phyloP scores from a whole-genome alignment of 2,329 filamentous ascomycete genomes.

The Gyromitra esculenta region DNA sequence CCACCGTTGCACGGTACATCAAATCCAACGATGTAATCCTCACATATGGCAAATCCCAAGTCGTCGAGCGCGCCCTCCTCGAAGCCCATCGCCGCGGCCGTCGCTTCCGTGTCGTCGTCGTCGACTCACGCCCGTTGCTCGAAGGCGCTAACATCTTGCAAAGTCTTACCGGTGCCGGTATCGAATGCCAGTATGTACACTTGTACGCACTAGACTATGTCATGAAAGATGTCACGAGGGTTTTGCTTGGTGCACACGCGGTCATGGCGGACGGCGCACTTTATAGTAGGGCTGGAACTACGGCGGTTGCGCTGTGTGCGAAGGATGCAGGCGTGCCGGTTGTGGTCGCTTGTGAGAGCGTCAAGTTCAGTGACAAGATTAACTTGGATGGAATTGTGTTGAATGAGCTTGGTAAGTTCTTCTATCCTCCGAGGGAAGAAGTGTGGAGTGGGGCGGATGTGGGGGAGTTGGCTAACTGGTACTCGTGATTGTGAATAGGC shows the following conservation, averaged over 20 bases:
- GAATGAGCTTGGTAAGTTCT: conserved; percentile 71
- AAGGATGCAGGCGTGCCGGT: conserved; percentile 79
- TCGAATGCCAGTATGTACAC: conserved; percentile 82
- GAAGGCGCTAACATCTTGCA: conserved; percentile 78
- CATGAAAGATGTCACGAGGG: conserved; percentile 75
- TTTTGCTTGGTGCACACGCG: conserved; percentile 87
- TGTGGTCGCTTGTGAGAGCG: conserved; percentile 88
- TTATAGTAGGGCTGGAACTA: conserved; percentile 87
- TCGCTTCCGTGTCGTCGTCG: conserved; percentile 82
- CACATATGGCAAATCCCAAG: conserved; percentile 84
- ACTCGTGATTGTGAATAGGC: conserved; percentile 13
- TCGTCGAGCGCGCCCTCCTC: conserved; percentile 84
- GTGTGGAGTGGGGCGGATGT: no score
- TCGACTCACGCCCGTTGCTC: conserved; percentile 78
- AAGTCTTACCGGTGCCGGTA: conserved; percentile 73
- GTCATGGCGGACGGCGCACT: conserved; percentile 95
- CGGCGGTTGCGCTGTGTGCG: conserved; percentile 84
- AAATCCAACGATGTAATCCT: conserved; percentile 81
- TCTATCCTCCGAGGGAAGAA: no score
- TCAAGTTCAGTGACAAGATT: conserved; percentile 93
- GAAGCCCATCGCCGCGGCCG: conserved; percentile 75
- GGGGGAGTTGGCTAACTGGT: neutral
- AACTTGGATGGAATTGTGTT: conserved; percentile 91
- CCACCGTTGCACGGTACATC: conserved; percentile 76
- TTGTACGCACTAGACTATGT: conserved; percentile 80